A percentile compares a stretch with the other conserved stretches of the same genome.
Evolutionary conservation across 1,139 yeast species (phyloP).

Genomic region (Dujonia santamariae): DNA sequence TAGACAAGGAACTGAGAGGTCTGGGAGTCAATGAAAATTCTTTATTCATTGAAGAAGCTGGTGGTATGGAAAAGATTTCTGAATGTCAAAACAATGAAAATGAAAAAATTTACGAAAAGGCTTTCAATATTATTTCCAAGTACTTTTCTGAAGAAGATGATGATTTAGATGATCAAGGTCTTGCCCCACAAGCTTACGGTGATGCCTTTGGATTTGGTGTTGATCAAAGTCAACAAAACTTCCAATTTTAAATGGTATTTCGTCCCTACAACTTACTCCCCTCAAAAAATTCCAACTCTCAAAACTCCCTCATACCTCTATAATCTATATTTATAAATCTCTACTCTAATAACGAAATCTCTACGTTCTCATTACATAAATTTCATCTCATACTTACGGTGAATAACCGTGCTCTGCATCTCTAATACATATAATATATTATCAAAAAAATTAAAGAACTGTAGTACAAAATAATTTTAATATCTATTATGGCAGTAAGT

Average conservation of each 20-base stretch:
- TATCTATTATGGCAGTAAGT: too few species aligned
- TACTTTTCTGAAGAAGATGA: conserved; percentile 85
- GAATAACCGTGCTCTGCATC: conserved; percentile 10
- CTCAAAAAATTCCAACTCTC: neutral
- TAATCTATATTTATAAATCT: conserved; percentile 3
- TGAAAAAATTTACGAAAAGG: conserved; percentile 89
- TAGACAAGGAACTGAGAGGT: conserved; percentile 78
- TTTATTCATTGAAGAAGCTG: conserved; percentile 92
- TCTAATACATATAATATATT: conserved; percentile 7
- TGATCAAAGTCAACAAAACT: conserved; percentile 44
- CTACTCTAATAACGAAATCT: conserved; percentile 2
- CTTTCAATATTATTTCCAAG: conserved; percentile 84
- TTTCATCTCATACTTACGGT: conserved; percentile 8
- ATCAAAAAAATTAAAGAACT: neutral
- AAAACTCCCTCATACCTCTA: neutral
- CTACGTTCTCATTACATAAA: conserved; percentile 2
- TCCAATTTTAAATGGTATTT: conserved; percentile 35
- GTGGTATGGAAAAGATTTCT: conserved; percentile 96
- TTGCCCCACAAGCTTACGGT: conserved; percentile 81
- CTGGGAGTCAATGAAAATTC: conserved; percentile 79
- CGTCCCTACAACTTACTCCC: neutral
- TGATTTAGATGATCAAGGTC: conserved; percentile 68
- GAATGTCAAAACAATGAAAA: conserved; percentile 90
- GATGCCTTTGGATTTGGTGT: conserved; percentile 89
- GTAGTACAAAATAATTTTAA: too few species aligned